A percentile compares a stretch with the other conserved stretches of the same genome.
These are phyloP conservation scores for Ophiostoma himal-ulmi DNA, from an alignment of 2,329 filamentous ascomycete species.

Conservation along the genomic window DNA sequence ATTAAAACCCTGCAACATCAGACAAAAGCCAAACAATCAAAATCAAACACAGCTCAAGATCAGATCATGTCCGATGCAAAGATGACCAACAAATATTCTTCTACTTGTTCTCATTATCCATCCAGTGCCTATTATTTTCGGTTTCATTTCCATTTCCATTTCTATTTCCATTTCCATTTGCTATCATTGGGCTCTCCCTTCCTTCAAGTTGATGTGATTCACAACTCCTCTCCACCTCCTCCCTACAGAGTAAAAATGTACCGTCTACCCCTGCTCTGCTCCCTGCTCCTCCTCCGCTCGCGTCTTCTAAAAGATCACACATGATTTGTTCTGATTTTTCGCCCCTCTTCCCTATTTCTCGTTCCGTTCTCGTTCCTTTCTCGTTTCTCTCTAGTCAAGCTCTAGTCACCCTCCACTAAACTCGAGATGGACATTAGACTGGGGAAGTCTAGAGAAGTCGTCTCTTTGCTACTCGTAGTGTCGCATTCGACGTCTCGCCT, in stretches of 20 bases:
- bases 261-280: not conserved
- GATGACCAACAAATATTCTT: too few species aligned
- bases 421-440: not conserved
- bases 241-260: too few species aligned
- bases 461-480: not conserved
- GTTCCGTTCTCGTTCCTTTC: not conserved
- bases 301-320: constrained; percentile 11
- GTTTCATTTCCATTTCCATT: too few species aligned
- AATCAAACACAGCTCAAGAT: not conserved
- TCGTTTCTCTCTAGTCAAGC: not conserved
- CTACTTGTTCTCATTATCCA: too few species aligned
- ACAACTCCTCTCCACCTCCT: too few species aligned
- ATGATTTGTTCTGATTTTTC: constrained; percentile 11
- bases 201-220: too few species aligned
- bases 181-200: too few species aligned
- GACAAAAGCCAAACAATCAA: not conserved
- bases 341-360: constrained; percentile 1
- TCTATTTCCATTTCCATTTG: too few species aligned
- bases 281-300: not conserved
- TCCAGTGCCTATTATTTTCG: too few species aligned
- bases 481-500: not conserved
- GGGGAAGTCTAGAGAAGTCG: not conserved
- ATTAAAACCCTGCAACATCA: not conserved
- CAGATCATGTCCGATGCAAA: too few species aligned
- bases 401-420: not conserved